Percentiles rank a stretch among this genome's conserved stretches.
phyloP scores from a whole-genome alignment of 352 stramenopile genomes.

The Phytophthora uliginosa region DNA sequence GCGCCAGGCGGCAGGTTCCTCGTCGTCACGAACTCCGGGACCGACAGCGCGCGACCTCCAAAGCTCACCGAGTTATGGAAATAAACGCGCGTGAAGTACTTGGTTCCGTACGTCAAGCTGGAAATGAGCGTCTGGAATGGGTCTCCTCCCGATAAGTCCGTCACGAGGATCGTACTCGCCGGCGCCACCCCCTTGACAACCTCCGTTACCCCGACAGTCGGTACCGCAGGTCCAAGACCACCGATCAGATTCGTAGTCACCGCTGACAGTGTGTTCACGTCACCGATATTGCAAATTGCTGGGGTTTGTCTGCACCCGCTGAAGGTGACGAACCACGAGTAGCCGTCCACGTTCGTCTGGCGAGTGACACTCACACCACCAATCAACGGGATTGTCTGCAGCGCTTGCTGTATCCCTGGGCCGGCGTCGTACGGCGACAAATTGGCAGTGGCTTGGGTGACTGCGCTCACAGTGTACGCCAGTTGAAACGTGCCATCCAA shows the following conservation, averaged over 20 bases:
- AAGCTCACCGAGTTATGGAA: conserved; percentile 93
- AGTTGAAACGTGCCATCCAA: conserved; percentile 78
- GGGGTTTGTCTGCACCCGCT: conserved; percentile 75
- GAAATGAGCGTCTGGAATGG: conserved; percentile 76
- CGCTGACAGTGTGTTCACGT: conserved; percentile 73
- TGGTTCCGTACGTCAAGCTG: conserved; percentile 83
- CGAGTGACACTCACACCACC: conserved; percentile 75
- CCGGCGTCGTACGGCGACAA: conserved; percentile 70
- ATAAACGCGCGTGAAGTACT: conserved; percentile 93
- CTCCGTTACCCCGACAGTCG: conserved; percentile 63
- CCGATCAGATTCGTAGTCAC: conserved; percentile 57
- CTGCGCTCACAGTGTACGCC: conserved; percentile 42
- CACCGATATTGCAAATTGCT: conserved; percentile 93
- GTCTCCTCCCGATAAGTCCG: conserved; percentile 80
- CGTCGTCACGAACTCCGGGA: conserved; percentile 84
- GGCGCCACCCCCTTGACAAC: conserved; percentile 67
- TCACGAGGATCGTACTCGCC: conserved; percentile 58
- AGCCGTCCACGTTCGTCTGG: conserved; percentile 70
- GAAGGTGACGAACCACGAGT: conserved; percentile 94
- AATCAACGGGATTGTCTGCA: conserved; percentile 62
- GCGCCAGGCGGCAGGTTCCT: conserved; percentile 91
- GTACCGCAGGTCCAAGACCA: conserved; percentile 39
- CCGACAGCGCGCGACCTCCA: conserved; percentile 74
- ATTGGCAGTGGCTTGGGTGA: conserved; percentile 46
- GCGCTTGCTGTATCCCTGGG: conserved; percentile 49